These are phyloP conservation scores for Ceratocystis eucalypticola DNA, from an alignment of 2,329 filamentous ascomycete species.

Conservation along the genomic window DNA sequence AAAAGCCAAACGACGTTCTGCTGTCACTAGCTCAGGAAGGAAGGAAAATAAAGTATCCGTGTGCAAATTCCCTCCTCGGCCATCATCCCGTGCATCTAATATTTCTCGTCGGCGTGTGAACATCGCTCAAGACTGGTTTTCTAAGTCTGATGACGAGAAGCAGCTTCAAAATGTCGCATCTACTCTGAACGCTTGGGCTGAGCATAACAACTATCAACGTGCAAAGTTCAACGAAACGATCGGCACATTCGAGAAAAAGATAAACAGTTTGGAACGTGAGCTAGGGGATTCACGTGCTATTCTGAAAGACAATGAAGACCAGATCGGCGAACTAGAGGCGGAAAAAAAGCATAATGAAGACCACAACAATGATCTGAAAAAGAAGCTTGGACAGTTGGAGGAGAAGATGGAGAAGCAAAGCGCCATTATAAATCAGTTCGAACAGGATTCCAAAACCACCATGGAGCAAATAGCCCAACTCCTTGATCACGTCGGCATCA, in stretches of 20 bases:
- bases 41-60: background rate
- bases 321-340: slow-evolving; percentile 10
- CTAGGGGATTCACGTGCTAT: slow-evolving; percentile 2
- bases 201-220: slow-evolving; percentile 15
- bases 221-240: slow-evolving; percentile 11
- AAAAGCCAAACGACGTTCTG: background rate
- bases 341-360: slow-evolving; percentile 7
- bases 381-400: slow-evolving; percentile 7
- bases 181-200: slow-evolving; percentile 17
- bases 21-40: background rate
- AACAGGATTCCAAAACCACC: background rate
- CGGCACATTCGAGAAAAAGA: slow-evolving; percentile 14
- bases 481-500: background rate
- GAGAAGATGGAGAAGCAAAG: background rate
- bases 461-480: background rate
- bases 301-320: slow-evolving; percentile 3
- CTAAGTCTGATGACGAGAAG: slow-evolving; percentile 13
- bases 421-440: background rate
- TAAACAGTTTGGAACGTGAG: slow-evolving; percentile 7
- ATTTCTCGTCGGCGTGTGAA: slow-evolving; percentile 17
- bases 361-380: background rate
- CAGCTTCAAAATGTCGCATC: slow-evolving; percentile 17
- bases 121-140: slow-evolving; percentile 12
- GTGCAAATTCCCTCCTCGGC: background rate
- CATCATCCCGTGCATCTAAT: slow-evolving; percentile 18